These are phyloP conservation scores for Mycosarcoma maydis DNA, from an alignment of 1,284 basidiomycete species.

Conservation along the genomic window DNA sequence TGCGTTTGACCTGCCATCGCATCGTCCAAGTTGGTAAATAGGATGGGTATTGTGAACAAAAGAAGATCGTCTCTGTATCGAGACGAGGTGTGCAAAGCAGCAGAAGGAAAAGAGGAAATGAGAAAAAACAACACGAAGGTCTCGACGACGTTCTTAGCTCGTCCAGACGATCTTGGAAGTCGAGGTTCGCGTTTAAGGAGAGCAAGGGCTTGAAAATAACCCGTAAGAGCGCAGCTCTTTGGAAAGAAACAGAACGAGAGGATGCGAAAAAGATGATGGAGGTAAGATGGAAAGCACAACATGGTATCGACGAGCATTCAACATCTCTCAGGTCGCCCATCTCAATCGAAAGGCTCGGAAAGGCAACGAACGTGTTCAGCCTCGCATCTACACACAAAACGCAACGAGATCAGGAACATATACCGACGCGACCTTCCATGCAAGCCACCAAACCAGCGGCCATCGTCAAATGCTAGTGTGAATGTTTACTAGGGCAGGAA, in stretches of 20 bases:
- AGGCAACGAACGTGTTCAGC: too few species aligned
- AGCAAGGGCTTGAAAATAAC: conserved; percentile 4
- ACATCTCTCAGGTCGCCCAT: background rate
- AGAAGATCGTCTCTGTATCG: conserved; percentile 15
- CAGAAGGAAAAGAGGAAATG: background rate
- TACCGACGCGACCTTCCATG: conserved; percentile 3
- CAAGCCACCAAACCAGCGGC: conserved; percentile 1
- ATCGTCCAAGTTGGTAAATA: conserved; percentile 15
- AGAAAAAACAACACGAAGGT: conserved; percentile 5
- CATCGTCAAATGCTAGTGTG: background rate
- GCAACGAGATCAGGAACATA: conserved; percentile 5
- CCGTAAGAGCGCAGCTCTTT: conserved; percentile 43
- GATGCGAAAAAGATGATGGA: conserved; percentile 21
- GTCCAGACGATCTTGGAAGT: conserved; percentile 28
- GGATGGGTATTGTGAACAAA: conserved; percentile 19
- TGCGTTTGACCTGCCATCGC: conserved; percentile 27
- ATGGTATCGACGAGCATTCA: too few species aligned
- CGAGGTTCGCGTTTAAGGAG: conserved; percentile 8
- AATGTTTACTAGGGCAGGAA: background rate
- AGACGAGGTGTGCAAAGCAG: conserved; percentile 7
- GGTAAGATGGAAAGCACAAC: conserved; percentile 2
- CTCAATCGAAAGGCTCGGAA: too few species aligned
- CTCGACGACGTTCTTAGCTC: conserved; percentile 8
- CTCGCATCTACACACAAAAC: background rate
- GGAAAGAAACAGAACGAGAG: conserved; percentile 24